Evolutionary conservation across 2,329 filamentous ascomycete species (phyloP), one percentile per base, ranked within the genome.

Genomic region (Ceratocystis eucalypticola): DNA sequence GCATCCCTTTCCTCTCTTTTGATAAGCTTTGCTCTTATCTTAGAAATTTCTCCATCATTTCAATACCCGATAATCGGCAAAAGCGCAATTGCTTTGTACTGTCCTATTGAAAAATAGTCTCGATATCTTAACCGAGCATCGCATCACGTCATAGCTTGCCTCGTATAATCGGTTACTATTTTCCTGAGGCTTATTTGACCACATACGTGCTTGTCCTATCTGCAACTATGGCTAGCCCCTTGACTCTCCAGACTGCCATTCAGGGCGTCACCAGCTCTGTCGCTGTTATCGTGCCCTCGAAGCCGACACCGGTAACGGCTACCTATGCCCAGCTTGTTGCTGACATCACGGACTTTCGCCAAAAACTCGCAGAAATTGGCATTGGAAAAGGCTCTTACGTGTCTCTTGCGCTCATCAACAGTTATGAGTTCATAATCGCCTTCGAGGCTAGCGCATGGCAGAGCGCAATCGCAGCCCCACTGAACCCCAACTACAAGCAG

Each of bases 371-470:
- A 28, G 80, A 81, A 61, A 80, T 93, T 66, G 90, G 90, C 70
- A 84, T 95, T 69, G 79, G 81, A 66, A 80, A 82, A 55, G 81
- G 82, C 70, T 83, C 86, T 15, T 86, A 89, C 61, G 89, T 95
- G 64, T 94, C 89, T 61, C 91, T 95, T 74, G 88, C 90, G 33
- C 82, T 91, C 20, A 83, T 88, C 68, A 95, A 95, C 78, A 91
- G 87, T 65, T 92, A 91, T 76, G 89, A 92, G 75, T 94, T 95
- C 77, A 88, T 95, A 73, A 85, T 94, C 66, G 86, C 89, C 1
- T 96, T 95, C 76, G 82, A 95, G 57, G 90, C 89, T n/a, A 82
- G 86, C 20, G 84, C 89, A n/a, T 91, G 87, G 84, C 90, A 94
- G 78, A 83, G 91, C 71, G 88, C 81, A 37, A 87, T 94, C 71